Conservation (phyloP, 1,284 basidiomycete species). For the Fereydounia khargensis region DNA sequence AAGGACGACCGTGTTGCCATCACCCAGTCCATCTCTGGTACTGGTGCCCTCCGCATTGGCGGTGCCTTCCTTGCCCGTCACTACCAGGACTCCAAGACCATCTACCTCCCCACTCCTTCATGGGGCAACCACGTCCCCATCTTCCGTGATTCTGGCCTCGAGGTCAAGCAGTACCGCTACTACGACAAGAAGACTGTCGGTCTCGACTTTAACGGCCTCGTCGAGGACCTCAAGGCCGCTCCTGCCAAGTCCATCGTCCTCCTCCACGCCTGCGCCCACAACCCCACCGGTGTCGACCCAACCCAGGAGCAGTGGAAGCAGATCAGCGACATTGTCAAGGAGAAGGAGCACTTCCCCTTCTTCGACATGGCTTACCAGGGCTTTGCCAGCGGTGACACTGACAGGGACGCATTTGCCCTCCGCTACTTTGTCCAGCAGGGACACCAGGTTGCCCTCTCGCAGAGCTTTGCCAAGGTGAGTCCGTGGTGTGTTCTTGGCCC, state of each 20-base stretch:
- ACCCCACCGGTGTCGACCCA: slow-evolving; percentile 60
- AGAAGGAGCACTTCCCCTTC: slow-evolving; percentile 85
- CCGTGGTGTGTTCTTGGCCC: no score
- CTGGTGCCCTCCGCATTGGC: slow-evolving; percentile 93
- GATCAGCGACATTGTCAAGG: slow-evolving; percentile 58
- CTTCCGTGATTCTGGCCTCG: slow-evolving; percentile 80
- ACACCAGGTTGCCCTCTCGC: slow-evolving; percentile 50
- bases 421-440: slow-evolving; percentile 59
- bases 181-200: slow-evolving; percentile 58
- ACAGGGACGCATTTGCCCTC: slow-evolving; percentile 55
- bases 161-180: slow-evolving; percentile 80
- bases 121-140: slow-evolving; percentile 92
- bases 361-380: slow-evolving; percentile 85
- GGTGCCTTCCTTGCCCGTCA: slow-evolving; percentile 83
- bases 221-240: slow-evolving; percentile 57
- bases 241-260: slow-evolving; percentile 62
- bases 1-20: slow-evolving; percentile 72
- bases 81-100: slow-evolving; percentile 81
- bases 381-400: slow-evolving; percentile 53
- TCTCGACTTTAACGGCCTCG: slow-evolving; percentile 56
- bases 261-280: slow-evolving; percentile 63
- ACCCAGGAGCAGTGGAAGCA: slow-evolving; percentile 55
- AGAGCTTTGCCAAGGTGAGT: slow-evolving; percentile 49
- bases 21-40: slow-evolving; percentile 96
- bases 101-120: slow-evolving; percentile 90